Conservation (phyloP, 2,329 filamentous ascomycete genomes). For the Leptographium lundbergii region DNA sequence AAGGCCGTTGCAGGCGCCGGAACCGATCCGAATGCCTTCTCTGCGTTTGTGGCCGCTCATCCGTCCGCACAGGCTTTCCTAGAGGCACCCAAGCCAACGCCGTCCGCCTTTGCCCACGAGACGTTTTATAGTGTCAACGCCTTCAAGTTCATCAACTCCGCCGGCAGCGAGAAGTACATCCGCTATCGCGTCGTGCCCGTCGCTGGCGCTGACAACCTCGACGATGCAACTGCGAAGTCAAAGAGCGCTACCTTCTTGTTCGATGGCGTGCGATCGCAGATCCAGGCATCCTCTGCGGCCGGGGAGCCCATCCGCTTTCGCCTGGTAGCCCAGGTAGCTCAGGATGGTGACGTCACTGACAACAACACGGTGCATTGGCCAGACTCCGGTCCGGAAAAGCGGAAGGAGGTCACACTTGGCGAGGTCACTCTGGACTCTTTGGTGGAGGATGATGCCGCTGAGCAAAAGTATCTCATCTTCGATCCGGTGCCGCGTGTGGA, state of each 20-base stretch:
- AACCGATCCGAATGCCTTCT: conserved; percentile 20
- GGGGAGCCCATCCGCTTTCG: conserved; percentile 27
- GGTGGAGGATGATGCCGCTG: conserved; percentile 23
- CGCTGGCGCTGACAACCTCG: conserved; percentile 26
- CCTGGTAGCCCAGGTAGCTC: conserved; percentile 32
- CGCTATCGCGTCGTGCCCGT: conserved; percentile 36
- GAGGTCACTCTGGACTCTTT: conserved; percentile 29
- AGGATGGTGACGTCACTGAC: conserved; percentile 15
- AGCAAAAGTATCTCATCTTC: conserved; percentile 42
- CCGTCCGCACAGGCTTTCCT: conserved; percentile 36
- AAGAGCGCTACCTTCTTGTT: conserved; percentile 33
- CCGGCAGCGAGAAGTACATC: conserved; percentile 29
- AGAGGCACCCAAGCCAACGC: conserved; percentile 33
- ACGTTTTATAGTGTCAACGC: conserved; percentile 36
- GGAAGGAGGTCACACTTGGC: conserved; percentile 37
- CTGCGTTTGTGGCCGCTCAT: conserved; percentile 29
- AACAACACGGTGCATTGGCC: conserved; percentile 31
- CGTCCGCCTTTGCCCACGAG: conserved; percentile 34
- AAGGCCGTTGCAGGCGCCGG: conserved; percentile 22
- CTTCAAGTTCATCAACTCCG: conserved; percentile 28
- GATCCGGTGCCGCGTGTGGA: conserved; percentile 45
- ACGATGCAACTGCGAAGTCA: conserved; percentile 21
- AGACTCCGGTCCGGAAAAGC: conserved; percentile 38
- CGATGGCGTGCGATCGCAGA: conserved; percentile 25
- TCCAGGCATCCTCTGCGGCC: conserved; percentile 10